A percentile compares a stretch with the other conserved stretches of the same genome.
Evolutionary conservation across 129 eudicot species (phyloP).

Genomic region (Tagetes erecta): DNA sequence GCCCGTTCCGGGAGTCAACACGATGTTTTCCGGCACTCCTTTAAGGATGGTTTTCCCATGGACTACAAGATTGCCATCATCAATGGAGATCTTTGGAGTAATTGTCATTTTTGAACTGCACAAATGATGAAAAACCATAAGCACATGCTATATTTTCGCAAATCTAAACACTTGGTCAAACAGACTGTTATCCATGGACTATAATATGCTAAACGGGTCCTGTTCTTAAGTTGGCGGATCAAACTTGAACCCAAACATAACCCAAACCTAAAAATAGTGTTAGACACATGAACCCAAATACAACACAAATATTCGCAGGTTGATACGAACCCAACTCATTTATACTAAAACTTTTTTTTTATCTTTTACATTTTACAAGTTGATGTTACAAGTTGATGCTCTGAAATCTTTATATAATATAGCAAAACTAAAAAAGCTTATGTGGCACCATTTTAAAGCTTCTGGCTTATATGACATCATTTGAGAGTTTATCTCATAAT

Average conservation of each 20-base stretch:
- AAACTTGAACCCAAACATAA: background rate
- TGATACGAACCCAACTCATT: background rate
- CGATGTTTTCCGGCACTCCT: slow-evolving; percentile 79
- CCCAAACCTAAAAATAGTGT: background rate
- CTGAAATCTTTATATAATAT: no score
- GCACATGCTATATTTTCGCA: background rate
- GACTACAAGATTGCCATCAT: slow-evolving; percentile 76
- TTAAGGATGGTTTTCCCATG: slow-evolving; percentile 82
- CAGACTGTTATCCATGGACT: background rate
- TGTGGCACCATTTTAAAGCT: no score
- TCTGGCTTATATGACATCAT: no score
- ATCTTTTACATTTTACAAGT: background rate
- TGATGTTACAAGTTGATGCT: background rate
- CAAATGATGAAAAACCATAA: slow-evolving; percentile 14
- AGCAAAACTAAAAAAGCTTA: no score
- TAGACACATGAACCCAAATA: background rate
- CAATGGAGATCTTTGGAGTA: slow-evolving; percentile 77
- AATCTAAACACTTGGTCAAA: background rate
- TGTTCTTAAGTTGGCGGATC: background rate
- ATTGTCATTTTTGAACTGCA: slow-evolving; percentile 77
- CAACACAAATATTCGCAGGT: background rate
- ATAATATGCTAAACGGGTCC: background rate
- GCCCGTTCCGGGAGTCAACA: slow-evolving; percentile 77
- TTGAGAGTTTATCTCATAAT: no score
- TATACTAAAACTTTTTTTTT: no score